phyloP scores from a whole-genome alignment of 2,329 filamentous ascomycete species.

The Tolypocladium ovalisporum region DNA sequence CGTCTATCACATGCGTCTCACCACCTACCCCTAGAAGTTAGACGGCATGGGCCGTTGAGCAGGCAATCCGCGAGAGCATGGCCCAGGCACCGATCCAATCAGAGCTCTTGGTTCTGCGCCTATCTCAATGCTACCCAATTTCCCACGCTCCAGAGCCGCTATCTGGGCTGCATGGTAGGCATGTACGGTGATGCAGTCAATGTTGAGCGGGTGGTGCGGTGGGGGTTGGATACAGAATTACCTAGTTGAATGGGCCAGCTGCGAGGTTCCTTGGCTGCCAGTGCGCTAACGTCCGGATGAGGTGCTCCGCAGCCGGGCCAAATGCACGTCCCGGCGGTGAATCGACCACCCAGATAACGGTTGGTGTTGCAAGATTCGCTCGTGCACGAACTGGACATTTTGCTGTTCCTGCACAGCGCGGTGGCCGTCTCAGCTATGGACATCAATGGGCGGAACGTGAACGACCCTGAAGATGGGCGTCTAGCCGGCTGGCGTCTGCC shows the following conservation, averaged over 20 bases:
- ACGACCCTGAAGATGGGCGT: background rate
- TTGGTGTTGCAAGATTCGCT: background rate
- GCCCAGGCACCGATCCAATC: background rate
- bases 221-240: background rate
- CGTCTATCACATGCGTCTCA: background rate
- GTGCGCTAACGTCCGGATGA: background rate
- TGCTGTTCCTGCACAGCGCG: no score
- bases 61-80: background rate
- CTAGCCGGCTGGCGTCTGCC: no score
- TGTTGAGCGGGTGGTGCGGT: background rate
- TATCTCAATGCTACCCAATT: no score
- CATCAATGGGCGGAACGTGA: background rate
- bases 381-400: background rate
- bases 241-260: background rate
- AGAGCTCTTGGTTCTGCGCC: no score
- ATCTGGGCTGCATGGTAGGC: background rate
- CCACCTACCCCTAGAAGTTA: no score
- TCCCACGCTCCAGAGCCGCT: background rate
- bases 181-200: background rate
- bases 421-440: no score
- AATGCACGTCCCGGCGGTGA: background rate
- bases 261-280: background rate
- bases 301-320: background rate
- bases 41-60: background rate
- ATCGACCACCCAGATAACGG: background rate